phyloP scores from a whole-genome alignment of 2,329 filamentous ascomycete species.

The Colletotrichum echinochloae region DNA sequence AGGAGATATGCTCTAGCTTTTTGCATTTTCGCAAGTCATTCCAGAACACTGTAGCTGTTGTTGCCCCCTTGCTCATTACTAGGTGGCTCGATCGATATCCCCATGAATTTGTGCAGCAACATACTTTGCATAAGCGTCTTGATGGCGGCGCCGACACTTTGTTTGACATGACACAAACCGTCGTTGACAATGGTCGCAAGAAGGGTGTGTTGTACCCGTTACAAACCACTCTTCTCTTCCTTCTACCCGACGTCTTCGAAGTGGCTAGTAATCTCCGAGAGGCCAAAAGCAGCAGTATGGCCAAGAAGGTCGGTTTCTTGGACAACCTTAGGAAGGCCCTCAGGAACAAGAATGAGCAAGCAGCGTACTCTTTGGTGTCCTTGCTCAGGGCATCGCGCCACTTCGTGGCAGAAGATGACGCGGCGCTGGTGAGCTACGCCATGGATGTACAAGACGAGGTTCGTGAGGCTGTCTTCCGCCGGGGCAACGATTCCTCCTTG shows the following conservation, averaged over 20 bases:
- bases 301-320: constrained; percentile 75
- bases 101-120: constrained; percentile 72
- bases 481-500: constrained; percentile 59
- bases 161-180: constrained; percentile 75
- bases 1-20: constrained; percentile 76
- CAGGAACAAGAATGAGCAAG: constrained; percentile 73
- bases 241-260: constrained; percentile 77
- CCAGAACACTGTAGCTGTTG: constrained; percentile 72
- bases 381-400: constrained; percentile 73
- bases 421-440: constrained; percentile 73
- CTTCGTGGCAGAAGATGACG: constrained; percentile 72
- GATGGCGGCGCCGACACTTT: constrained; percentile 75
- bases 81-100: constrained; percentile 76
- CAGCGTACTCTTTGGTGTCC: constrained; percentile 73
- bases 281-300: constrained; percentile 70
- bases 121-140: constrained; percentile 70
- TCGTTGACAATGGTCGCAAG: constrained; percentile 68
- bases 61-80: constrained; percentile 72
- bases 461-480: constrained; percentile 72
- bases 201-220: constrained; percentile 70
- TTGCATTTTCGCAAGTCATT: constrained; percentile 73
- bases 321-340: constrained; percentile 73
- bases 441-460: constrained; percentile 78
- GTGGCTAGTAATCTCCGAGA: constrained; percentile 76
- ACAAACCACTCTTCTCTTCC: constrained; percentile 71